These are phyloP conservation scores for Cordia subcordata DNA, from an alignment of 257 asterid genomes.

Conservation along the genomic window DNA sequence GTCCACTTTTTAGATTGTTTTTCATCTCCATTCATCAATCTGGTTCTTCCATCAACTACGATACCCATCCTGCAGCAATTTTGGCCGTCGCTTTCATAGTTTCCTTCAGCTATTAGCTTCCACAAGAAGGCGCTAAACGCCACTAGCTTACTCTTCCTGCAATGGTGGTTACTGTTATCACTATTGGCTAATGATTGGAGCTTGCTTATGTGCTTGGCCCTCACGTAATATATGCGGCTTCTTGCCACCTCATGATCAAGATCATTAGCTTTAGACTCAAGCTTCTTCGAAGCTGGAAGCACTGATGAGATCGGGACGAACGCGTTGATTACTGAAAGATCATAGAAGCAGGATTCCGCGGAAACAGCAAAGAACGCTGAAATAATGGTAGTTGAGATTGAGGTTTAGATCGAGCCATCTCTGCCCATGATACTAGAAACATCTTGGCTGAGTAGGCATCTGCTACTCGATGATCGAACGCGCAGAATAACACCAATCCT, in stretches of 20 bases:
- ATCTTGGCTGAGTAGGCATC: conserved; percentile 78
- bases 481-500: conserved; percentile 59
- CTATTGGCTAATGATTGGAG: conserved; percentile 49
- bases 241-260: conserved; percentile 19
- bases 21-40: conserved; percentile 29
- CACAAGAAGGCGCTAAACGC: conserved; percentile 66
- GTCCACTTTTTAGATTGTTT: background rate
- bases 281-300: conserved; percentile 8
- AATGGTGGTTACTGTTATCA: background rate
- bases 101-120: conserved; percentile 39
- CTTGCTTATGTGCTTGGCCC: conserved; percentile 23
- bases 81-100: background rate
- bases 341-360: conserved; percentile 41
- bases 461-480: conserved; percentile 62
- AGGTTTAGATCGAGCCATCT: conserved; percentile 39
- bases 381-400: conserved; percentile 46
- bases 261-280: conserved; percentile 1
- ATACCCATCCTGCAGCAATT: conserved; percentile 48
- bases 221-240: conserved; percentile 59
- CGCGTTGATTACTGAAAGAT: conserved; percentile 28
- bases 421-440: conserved; percentile 67
- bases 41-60: conserved; percentile 64
- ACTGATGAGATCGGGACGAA: conserved; percentile 31
- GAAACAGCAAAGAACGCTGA: conserved; percentile 51
- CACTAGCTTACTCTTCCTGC: conserved; percentile 43